Evolutionary conservation across 306 rosid genomes (phyloP).

Genomic region (Calophaca sinica): DNA sequence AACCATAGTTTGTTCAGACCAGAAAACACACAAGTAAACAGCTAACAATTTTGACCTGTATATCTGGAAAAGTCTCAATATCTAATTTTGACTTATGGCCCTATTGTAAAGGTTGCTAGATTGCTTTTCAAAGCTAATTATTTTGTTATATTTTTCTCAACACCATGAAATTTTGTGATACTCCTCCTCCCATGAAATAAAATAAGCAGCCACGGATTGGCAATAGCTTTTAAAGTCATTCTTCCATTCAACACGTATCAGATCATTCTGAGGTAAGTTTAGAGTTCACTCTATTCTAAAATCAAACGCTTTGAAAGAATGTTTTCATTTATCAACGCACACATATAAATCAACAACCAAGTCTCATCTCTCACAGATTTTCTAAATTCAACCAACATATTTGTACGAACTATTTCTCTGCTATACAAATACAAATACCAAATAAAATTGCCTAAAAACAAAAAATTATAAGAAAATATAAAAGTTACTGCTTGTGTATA

Average conservation of each 20-base stretch:
- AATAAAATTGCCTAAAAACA: not conserved
- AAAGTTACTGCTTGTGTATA: too few relatives aligned
- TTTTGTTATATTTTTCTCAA: too few relatives aligned
- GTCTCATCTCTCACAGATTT: not conserved
- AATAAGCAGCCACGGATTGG: not conserved
- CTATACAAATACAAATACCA: not conserved
- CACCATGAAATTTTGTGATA: too few relatives aligned
- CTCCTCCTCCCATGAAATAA: too few relatives aligned
- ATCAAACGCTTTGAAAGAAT: not conserved
- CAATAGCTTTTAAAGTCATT: not conserved
- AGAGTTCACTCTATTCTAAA: not conserved
- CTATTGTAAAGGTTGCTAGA: too few relatives aligned
- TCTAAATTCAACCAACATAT: not conserved
- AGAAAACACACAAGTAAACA: too few relatives aligned
- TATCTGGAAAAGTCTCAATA: too few relatives aligned
- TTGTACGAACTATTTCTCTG: not conserved
- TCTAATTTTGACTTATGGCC: too few relatives aligned
- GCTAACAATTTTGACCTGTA: too few relatives aligned
- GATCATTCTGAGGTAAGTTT: not conserved
- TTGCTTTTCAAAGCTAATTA: too few relatives aligned
- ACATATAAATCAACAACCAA: not conserved
- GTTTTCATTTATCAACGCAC: not conserved
- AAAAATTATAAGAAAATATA: not conserved
- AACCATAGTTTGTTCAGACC: too few relatives aligned
- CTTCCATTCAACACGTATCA: not conserved